Conservation (phyloP, 192 early-diverging fungal species). For the Backusella circina region DNA sequence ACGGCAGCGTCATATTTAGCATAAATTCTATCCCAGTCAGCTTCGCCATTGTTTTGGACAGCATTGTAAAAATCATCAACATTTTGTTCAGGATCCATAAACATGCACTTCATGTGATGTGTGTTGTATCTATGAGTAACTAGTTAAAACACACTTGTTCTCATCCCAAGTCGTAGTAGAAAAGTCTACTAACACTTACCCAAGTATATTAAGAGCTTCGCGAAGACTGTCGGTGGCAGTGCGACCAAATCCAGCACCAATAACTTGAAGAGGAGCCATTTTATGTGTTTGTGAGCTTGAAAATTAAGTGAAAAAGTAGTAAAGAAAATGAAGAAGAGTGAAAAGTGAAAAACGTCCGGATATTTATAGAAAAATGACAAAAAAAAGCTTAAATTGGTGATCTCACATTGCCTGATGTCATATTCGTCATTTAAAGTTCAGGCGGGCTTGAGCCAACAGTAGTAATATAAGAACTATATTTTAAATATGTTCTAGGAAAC, state of each 20-base stretch:
- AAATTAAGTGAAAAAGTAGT: neutral
- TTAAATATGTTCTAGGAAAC: too few species aligned
- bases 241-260: constrained; percentile 20
- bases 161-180: neutral
- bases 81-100: neutral
- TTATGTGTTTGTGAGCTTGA: neutral
- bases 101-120: neutral
- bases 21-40: constrained; percentile 18
- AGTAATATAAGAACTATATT: too few species aligned
- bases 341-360: neutral
- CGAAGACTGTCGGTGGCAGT: constrained; percentile 22
- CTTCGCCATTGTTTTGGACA: neutral
- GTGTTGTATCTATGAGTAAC: constrained; percentile 3
- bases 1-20: constrained; percentile 15
- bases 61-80: constrained; percentile 1
- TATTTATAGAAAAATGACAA: neutral
- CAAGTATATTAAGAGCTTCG: constrained; percentile 16
- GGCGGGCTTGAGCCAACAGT: neutral
- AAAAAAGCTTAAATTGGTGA: neutral
- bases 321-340: neutral
- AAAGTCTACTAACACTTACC: neutral
- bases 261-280: constrained; percentile 21
- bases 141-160: neutral
- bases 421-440: neutral
- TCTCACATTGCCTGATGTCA: neutral